Percentiles rank a stretch among this genome's conserved stretches.
Evolutionary conservation across 23 red algal species (phyloP).

Genomic region (Gracilaria gracilis): DNA sequence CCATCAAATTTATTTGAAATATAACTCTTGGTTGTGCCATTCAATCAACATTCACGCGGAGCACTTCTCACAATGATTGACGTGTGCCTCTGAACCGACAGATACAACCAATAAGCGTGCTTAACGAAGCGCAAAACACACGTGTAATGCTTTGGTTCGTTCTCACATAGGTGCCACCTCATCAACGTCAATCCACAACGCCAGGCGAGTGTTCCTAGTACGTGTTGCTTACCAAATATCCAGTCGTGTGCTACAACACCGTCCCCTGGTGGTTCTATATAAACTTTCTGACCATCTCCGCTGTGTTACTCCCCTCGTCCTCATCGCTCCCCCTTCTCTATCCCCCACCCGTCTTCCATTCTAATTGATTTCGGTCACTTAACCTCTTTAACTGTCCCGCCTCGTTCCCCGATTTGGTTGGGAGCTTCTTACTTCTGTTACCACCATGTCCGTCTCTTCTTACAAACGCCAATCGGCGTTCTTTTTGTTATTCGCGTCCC

Average conservation of each 20-base stretch:
- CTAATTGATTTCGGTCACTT: background rate
- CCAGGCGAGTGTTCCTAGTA: background rate
- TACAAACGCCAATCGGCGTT: background rate
- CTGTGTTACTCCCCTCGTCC: background rate
- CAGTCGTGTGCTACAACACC: background rate
- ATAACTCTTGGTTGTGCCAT: background rate
- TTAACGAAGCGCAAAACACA: no score
- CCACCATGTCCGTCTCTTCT: conserved; percentile 4
- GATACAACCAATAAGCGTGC: conserved; percentile 13
- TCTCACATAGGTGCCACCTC: background rate
- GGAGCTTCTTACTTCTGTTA: background rate
- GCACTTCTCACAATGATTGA: conserved; percentile 24
- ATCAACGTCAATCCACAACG: conserved; percentile 38
- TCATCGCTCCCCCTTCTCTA: background rate
- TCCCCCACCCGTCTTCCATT: background rate
- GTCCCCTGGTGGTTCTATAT: background rate
- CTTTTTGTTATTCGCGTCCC: conserved; percentile 7
- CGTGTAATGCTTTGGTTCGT: background rate
- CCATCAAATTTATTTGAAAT: conserved; percentile 8
- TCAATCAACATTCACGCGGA: conserved; percentile 5
- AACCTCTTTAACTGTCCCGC: background rate
- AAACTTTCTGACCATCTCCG: background rate
- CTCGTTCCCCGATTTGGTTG: background rate
- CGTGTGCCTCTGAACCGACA: background rate
- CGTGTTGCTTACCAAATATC: background rate